phyloP scores from a whole-genome alignment of 257 asterid species.

The Solanum clarkiae region DNA sequence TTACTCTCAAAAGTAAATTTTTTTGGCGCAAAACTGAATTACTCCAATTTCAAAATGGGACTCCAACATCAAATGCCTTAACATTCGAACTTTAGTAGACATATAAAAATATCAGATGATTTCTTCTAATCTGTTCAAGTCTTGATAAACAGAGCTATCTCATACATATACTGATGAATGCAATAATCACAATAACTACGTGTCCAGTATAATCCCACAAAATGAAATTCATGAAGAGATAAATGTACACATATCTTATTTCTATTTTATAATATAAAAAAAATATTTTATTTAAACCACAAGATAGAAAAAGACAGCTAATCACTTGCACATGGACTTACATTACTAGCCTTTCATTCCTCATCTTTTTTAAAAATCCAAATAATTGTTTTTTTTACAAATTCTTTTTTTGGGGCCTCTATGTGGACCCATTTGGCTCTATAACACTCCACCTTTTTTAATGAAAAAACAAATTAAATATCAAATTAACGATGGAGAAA shows the following conservation, averaged over 20 bases:
- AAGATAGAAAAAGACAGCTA: not conserved
- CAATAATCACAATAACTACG: not conserved
- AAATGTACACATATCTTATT: no score
- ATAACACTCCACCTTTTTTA: not conserved
- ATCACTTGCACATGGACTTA: not conserved
- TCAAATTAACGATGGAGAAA: not conserved
- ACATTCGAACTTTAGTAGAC: not conserved
- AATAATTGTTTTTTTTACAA: not conserved
- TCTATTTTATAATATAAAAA: no score
- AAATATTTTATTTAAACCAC: not conserved
- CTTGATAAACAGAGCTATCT: not conserved
- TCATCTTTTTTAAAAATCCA: not conserved
- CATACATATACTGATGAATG: not conserved
- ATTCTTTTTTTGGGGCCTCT: not conserved
- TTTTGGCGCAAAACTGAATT: accelerated
- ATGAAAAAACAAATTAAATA: not conserved
- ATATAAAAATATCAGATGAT: not conserved
- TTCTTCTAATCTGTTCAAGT: not conserved
- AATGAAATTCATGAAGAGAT: no score
- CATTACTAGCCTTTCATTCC: constrained; percentile 10
- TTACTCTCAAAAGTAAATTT: accelerated
- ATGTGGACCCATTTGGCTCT: not conserved
- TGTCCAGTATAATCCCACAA: no score
- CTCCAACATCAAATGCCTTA: not conserved
- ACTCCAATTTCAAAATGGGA: not conserved